These are phyloP conservation scores for Microcyclospora pomicola DNA, from an alignment of 2,329 filamentous ascomycete genomes.

Conservation along the genomic window DNA sequence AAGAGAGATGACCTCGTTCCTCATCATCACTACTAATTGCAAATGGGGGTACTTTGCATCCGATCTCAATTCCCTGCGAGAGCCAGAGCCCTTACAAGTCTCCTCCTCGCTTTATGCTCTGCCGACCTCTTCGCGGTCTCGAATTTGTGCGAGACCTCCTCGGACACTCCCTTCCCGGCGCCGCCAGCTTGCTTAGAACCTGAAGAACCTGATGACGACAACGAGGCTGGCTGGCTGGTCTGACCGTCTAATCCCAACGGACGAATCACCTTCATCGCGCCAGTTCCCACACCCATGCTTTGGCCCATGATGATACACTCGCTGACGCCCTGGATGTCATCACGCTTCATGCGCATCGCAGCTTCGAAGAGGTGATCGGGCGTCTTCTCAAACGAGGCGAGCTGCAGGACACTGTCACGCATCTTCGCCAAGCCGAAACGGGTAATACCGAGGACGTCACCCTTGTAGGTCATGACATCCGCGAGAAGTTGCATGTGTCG, in stretches of 20 bases:
- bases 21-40: no score
- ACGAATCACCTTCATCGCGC: constrained; percentile 78
- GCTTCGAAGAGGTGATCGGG: constrained; percentile 95
- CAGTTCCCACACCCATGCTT: constrained; percentile 81
- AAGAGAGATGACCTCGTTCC: no score
- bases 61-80: no score
- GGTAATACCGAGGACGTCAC: constrained; percentile 90
- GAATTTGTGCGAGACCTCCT: no score
- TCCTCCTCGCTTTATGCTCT: no score
- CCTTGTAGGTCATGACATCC: constrained; percentile 98
- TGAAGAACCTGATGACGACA: no score
- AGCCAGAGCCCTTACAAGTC: no score
- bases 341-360: constrained; percentile 79
- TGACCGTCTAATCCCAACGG: constrained; percentile 39
- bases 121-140: no score
- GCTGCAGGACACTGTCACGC: constrained; percentile 82
- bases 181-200: no score
- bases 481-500: constrained; percentile 95
- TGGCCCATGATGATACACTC: constrained; percentile 99
- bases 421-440: constrained; percentile 94
- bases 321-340: constrained; percentile 81
- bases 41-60: no score
- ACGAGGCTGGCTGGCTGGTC: no score
- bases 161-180: no score
- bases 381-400: constrained; percentile 96